These are phyloP conservation scores for Tilletiopsis washingtonensis DNA, from an alignment of 1,284 basidiomycete species.

Conservation along the genomic window DNA sequence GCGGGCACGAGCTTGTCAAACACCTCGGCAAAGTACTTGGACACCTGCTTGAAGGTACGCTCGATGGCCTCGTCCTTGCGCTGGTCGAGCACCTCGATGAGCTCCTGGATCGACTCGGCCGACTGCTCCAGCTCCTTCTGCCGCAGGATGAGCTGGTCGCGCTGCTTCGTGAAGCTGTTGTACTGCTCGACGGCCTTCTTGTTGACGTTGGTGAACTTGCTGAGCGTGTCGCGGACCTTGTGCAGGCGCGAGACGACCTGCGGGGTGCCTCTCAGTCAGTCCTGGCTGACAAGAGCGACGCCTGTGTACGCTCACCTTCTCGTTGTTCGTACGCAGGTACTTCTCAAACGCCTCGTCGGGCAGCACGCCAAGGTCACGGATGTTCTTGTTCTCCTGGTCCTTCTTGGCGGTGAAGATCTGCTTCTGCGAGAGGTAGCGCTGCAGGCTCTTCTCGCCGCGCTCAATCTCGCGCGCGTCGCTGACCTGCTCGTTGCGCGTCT, in stretches of 20 bases:
- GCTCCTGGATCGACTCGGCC: slow-evolving; percentile 78
- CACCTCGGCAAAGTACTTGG: slow-evolving; percentile 90
- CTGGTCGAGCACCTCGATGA: slow-evolving; percentile 91
- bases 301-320: slow-evolving; percentile 63
- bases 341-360: slow-evolving; percentile 97
- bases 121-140: slow-evolving; percentile 84
- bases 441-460: slow-evolving; percentile 85
- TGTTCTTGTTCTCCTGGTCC: slow-evolving; percentile 86
- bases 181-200: slow-evolving; percentile 99
- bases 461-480: slow-evolving; percentile 79
- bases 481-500: slow-evolving; percentile 67
- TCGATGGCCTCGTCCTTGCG: slow-evolving; percentile 98
- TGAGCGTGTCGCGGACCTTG: slow-evolving; percentile 78
- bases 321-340: slow-evolving; percentile 70
- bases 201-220: slow-evolving; percentile 96
- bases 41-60: slow-evolving; percentile 94
- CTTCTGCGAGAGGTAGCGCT: slow-evolving; percentile 83
- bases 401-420: slow-evolving; percentile 74
- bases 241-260: slow-evolving; percentile 86
- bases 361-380: slow-evolving; percentile 88
- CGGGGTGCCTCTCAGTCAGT: not conserved
- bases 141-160: slow-evolving; percentile 77
- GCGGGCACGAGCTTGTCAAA: slow-evolving; percentile 96
- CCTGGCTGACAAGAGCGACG: not conserved
- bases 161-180: slow-evolving; percentile 92